Evolutionary conservation across 2,329 filamentous ascomycete genomes (phyloP), one percentile per base, ranked within the genome.

Genomic region (Pestalotiopsis sp.): DNA sequence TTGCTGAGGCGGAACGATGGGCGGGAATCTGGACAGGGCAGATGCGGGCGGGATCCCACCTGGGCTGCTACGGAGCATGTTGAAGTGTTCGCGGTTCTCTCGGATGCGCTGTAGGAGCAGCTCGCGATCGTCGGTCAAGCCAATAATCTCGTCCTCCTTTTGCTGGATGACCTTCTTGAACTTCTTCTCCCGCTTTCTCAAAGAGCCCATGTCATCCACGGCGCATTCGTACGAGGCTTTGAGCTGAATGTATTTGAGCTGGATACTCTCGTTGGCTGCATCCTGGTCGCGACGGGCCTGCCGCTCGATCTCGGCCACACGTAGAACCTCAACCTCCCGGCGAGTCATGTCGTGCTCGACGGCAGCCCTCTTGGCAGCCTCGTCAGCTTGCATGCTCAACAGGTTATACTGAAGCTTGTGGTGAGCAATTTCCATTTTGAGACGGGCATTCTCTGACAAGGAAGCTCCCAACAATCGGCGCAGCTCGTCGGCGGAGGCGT

Each of bases 261-360:
- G 85, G 68, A 86, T 83, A 25, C 85, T 85, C 65, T 90, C 86
- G 3, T 85, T 83, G 23, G 82, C 84, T 6, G 81, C 81, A 72
- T 82, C 85, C 68, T 87, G 81, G 69, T 90, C 86, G 25, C 83
- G 84, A 60, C 85, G 84, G 4, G 86, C 86, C 70, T 91, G 89
- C 65, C 87, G 88, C 65, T 89, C 88, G 77, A 92, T 88, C 76
- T 96, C 92, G 14, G 90, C 90, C 70, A 87, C 86, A 70, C 94
- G 92, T 36, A 98, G 83, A 13, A 95, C 93, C 70, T 97, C 93
- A 23, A 97, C 92, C 80, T 98, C 94, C 25, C 92, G 88, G 71
- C 93, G 89, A n/a, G 92, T 92, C 89, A 98, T 95, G 72, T 96
- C 93, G 75, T 97, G 92, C 80, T 98, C 95, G 4, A 98, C 95